Conservation (phyloP, 495 filamentous ascomycete species). For the Penicillium herquei region DNA sequence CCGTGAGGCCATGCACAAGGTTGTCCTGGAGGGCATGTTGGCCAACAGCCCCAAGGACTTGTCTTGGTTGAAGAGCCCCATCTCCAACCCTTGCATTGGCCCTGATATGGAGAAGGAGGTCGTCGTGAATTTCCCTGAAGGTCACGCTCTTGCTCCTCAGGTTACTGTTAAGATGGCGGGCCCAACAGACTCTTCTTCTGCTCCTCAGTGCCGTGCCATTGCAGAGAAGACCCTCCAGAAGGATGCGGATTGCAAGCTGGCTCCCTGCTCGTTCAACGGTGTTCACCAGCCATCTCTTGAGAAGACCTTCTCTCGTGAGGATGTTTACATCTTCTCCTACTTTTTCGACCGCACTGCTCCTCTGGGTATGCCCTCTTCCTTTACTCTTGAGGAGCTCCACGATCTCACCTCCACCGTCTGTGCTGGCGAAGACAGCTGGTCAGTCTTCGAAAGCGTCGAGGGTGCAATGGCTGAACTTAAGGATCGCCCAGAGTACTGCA, state of each 20-base stretch:
- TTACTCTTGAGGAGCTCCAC: constrained; percentile 82
- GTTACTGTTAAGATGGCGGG: constrained; percentile 84
- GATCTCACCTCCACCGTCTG: constrained; percentile 84
- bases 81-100: constrained; percentile 86
- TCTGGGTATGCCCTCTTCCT: constrained; percentile 93
- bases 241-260: constrained; percentile 73
- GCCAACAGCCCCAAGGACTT: constrained; percentile 46
- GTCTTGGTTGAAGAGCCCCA: constrained; percentile 59
- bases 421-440: constrained; percentile 73
- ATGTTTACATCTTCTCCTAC: constrained; percentile 95
- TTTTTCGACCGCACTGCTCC: constrained; percentile 92
- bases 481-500: constrained; percentile 82
- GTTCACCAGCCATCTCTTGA: constrained; percentile 89
- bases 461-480: constrained; percentile 69
- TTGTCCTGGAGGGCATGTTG: constrained; percentile 61
- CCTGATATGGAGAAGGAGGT: constrained; percentile 69
- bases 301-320: constrained; percentile 89
- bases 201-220: constrained; percentile 84
- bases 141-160: constrained; percentile 58
- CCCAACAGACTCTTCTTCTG: constrained; percentile 62
- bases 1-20: constrained; percentile 76
- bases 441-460: constrained; percentile 68
- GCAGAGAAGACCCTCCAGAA: constrained; percentile 91
- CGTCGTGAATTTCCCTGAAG: constrained; percentile 60
- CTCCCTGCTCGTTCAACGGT: constrained; percentile 96